phyloP scores from a whole-genome alignment of 2,329 filamentous ascomycete species.

The Talaromyces sp. region DNA sequence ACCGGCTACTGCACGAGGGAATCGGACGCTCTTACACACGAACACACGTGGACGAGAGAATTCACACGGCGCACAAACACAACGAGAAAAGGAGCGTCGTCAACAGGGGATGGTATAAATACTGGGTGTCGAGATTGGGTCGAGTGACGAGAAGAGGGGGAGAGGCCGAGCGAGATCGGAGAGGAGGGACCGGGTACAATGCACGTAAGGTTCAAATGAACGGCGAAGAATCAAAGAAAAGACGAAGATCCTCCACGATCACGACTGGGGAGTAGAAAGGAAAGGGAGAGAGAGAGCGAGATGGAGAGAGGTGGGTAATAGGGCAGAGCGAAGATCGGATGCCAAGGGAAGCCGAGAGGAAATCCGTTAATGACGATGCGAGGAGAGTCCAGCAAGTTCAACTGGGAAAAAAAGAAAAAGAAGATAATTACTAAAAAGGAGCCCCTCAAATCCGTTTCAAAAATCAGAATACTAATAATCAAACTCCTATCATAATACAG shows the following conservation, averaged over 20 bases:
- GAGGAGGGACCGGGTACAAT: slow-evolving; percentile 10
- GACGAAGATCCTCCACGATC: slow-evolving; percentile 5
- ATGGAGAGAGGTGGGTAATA: slow-evolving; percentile 17
- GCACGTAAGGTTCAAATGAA: slow-evolving; percentile 5
- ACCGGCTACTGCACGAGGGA: slow-evolving; percentile 38
- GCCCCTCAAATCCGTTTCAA: background rate
- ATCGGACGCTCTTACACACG: slow-evolving; percentile 13
- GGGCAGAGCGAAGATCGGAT: slow-evolving; percentile 27
- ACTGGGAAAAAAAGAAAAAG: background rate
- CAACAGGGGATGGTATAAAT: slow-evolving; percentile 6
- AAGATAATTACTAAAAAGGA: background rate
- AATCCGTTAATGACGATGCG: slow-evolving; percentile 1
- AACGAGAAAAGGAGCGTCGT: slow-evolving; percentile 15
- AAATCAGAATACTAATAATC: background rate
- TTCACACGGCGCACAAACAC: background rate
- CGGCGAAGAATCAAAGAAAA: background rate
- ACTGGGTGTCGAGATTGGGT: background rate
- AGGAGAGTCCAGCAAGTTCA: no score
- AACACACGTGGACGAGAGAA: slow-evolving; percentile 20
- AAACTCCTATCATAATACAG: no score
- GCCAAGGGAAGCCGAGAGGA: slow-evolving; percentile 13
- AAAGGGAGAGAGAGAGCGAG: slow-evolving; percentile 16
- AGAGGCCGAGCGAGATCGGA: slow-evolving; percentile 7
- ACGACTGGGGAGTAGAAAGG: slow-evolving; percentile 10
- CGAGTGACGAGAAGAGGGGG: background rate